Evolutionary conservation across 139 green algal species (phyloP).

Genomic region (Ettlia oleoabundans): DNA sequence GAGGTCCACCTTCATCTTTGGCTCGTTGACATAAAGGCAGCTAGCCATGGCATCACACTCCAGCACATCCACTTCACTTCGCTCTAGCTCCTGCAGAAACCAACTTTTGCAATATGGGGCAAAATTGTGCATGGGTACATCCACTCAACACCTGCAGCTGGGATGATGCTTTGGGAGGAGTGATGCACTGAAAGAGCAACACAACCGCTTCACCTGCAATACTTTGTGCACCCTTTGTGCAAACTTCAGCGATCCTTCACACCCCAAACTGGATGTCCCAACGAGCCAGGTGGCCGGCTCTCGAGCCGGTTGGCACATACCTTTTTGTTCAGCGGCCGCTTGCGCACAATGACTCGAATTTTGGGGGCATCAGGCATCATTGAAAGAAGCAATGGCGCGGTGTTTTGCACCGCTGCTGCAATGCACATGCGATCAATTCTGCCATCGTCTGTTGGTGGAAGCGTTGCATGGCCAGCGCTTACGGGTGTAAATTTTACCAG

Average conservation of each 20-base stretch:
- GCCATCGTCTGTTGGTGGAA: no score
- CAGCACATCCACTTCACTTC: conserved; percentile 91
- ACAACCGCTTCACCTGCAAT: no score
- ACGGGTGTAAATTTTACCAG: no score
- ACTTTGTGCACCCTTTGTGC: no score
- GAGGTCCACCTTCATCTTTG: conserved; percentile 91
- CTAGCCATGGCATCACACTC: conserved; percentile 64
- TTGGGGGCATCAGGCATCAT: conserved; percentile 51
- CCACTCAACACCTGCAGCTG: background rate
- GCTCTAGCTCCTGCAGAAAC: conserved; percentile 70
- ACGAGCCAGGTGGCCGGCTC: no score
- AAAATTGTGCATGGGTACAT: background rate
- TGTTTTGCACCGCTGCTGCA: background rate
- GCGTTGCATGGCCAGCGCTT: no score
- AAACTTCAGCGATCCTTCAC: no score
- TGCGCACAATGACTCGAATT: conserved; percentile 94
- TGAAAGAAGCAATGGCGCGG: background rate
- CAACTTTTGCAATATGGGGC: background rate
- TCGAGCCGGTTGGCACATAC: no score
- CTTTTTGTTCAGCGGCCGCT: conserved; percentile 94
- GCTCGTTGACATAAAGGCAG: conserved; percentile 85
- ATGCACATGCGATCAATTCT: no score
- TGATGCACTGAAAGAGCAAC: no score
- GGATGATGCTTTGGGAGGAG: no score
- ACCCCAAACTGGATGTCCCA: no score